Percentiles rank a stretch among this genome's conserved stretches.
phyloP scores from a whole-genome alignment of 2,329 filamentous ascomycete genomes.

The Nemania sp. region DNA sequence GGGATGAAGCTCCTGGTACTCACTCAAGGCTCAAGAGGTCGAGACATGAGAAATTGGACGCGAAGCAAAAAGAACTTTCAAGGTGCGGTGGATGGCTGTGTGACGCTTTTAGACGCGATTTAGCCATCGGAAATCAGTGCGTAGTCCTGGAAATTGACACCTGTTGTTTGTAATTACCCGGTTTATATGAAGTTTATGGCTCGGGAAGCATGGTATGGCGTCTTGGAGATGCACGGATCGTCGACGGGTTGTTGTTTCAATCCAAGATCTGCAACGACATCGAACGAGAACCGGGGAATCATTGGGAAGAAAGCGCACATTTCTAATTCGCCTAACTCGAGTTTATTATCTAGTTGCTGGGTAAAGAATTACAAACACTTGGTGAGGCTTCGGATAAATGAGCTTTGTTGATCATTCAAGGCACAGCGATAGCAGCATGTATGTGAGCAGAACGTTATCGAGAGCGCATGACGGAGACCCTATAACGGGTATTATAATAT shows the following conservation, averaged over 20 bases:
- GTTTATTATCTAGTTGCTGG: background rate
- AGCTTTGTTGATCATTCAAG: too few relatives aligned
- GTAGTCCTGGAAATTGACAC: constrained; percentile 31
- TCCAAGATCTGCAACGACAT: background rate
- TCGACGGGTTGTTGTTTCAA: constrained; percentile 6
- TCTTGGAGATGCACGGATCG: constrained; percentile 22
- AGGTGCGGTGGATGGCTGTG: background rate
- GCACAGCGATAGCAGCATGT: too few relatives aligned
- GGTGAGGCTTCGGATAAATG: too few relatives aligned
- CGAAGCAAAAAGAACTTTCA: too few relatives aligned
- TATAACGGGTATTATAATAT: too few relatives aligned
- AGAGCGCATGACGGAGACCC: too few relatives aligned
- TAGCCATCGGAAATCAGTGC: constrained; percentile 6
- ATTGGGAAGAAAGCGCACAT: background rate
- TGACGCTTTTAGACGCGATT: constrained; percentile 8
- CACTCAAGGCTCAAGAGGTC: background rate
- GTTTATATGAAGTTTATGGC: constrained; percentile 29
- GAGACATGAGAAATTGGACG: constrained; percentile 5
- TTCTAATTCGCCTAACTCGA: background rate
- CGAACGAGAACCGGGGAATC: background rate
- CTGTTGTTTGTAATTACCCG: constrained; percentile 40
- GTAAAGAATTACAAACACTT: background rate
- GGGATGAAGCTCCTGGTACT: background rate
- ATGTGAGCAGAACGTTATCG: too few relatives aligned
- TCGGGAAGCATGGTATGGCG: constrained; percentile 28